Base-by-base conservation (phyloP, 2,329 filamentous ascomycete genomes). In the Colletotrichum sublineola region DNA sequence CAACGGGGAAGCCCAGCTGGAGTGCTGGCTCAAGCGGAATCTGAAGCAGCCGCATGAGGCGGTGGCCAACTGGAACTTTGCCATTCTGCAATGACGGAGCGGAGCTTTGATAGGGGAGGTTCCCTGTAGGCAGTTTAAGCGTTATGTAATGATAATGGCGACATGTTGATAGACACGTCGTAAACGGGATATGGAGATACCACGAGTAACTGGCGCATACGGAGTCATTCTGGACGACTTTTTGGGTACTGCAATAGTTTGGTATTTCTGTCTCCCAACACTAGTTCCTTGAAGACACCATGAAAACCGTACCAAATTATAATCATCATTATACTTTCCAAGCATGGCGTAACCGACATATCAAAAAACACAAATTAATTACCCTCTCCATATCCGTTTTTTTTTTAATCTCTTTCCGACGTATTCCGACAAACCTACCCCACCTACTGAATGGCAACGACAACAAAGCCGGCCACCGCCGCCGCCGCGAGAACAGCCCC, bases 1-100 rank as follows among this genome's bases (percentile, higher is more conserved):
- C n/a, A 84, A 85, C 56, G 70, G 78, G 14, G 81, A 46, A 5
- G 77, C 78, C 48, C 78, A 81, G 66, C 83, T 84, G 64, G 78
- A 79, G 6, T 87, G 85, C 75, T 87, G 81, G 81, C 73, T 86
- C 67, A 86, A 86, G 77, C 78, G 77, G 8, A 76, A 80, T 44
- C 71, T 87, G 71, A 78, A 74, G 63, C 75, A 73, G 57, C 67
- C 78, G 3, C 81, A 81, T 56, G 71, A 75, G 12, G 78, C 80
- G 2, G 79, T 80, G 44, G 57, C 74, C 4, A 81, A 80, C 1
- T 86, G 85, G 85, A 80, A 82, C 7, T 86, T 86, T 79, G 84
- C 83, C 5, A 76, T 84, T 24, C 76, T 86, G 58, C 63, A 69
- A 64, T 71, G 69, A 63, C 58, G 44, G 18, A 36, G 42, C n/a